These are phyloP conservation scores for Claviceps digitariae DNA, from an alignment of 2,329 filamentous ascomycete species.

Conservation along the genomic window DNA sequence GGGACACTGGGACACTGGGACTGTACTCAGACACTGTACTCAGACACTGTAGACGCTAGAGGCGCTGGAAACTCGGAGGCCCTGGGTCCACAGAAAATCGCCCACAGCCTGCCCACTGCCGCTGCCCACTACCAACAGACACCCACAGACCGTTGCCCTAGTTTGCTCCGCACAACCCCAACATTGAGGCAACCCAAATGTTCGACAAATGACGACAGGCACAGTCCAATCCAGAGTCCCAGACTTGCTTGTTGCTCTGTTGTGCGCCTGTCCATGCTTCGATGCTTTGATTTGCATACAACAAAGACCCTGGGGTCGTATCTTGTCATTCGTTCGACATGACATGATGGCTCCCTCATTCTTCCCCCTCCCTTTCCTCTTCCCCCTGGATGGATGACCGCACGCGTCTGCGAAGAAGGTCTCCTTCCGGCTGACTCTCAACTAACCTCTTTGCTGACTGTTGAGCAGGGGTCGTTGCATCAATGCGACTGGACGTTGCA, in stretches of 20 bases:
- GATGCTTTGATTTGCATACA: neutral
- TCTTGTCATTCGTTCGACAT: neutral
- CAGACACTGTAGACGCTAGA: neutral
- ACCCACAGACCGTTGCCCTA: neutral
- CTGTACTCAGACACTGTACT: too few relatives aligned
- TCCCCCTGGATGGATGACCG: neutral
- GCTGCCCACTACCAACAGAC: neutral
- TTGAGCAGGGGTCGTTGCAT: neutral
- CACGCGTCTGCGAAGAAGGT: neutral
- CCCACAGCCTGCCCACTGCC: neutral
- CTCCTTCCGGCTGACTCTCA: neutral
- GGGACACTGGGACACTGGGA: too few relatives aligned
- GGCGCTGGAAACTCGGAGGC: too few relatives aligned
- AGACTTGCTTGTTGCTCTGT: neutral
- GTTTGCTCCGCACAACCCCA: neutral
- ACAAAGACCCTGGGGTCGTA: neutral
- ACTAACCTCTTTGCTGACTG: neutral
- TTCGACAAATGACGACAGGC: neutral
- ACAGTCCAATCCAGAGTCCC: neutral
- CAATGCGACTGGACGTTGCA: slow-evolving; percentile 3
- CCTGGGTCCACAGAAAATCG: neutral
- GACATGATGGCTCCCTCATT: neutral
- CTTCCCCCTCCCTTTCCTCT: neutral
- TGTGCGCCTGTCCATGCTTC: neutral
- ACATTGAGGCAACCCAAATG: neutral